Conservation (phyloP, 768 basidiomycete species). For the Neoboletus magnificus region DNA sequence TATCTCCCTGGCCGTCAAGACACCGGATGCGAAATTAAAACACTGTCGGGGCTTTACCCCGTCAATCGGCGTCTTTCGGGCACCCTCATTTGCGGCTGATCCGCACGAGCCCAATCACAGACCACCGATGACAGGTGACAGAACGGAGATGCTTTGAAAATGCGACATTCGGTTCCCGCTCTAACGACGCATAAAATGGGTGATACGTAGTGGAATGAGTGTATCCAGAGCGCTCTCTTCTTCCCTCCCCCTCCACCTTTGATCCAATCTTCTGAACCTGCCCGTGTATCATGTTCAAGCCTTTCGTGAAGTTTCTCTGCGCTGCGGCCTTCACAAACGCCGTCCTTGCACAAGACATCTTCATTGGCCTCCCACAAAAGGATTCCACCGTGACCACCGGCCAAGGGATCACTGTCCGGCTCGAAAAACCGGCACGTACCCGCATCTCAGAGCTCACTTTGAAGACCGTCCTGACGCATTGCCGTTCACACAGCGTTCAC, state of each 20-base stretch:
- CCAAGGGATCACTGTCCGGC: slow-evolving; percentile 35
- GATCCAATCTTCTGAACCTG: neutral
- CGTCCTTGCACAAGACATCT: slow-evolving; percentile 38
- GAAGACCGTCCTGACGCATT: neutral
- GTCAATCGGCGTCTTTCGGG: too few relatives aligned
- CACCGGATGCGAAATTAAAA: neutral
- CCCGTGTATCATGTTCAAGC: slow-evolving; percentile 1
- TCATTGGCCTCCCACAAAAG: slow-evolving; percentile 36
- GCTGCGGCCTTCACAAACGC: neutral
- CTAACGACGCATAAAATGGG: neutral
- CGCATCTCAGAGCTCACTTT: too few relatives aligned
- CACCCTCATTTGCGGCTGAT: too few relatives aligned
- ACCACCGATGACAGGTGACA: neutral
- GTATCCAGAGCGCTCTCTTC: neutral
- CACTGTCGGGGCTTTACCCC: neutral
- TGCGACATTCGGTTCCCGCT: too few relatives aligned
- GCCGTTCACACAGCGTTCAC: neutral
- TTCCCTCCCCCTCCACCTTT: neutral
- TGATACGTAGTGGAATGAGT: too few relatives aligned
- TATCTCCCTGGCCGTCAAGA: neutral
- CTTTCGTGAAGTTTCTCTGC: slow-evolving; percentile 4
- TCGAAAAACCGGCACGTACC: slow-evolving; percentile 40
- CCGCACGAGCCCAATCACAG: too few relatives aligned
- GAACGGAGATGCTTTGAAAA: neutral
- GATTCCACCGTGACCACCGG: slow-evolving; percentile 36